Conservation (phyloP, 768 basidiomycete genomes). For the Phylloporus arenicola region DNA sequence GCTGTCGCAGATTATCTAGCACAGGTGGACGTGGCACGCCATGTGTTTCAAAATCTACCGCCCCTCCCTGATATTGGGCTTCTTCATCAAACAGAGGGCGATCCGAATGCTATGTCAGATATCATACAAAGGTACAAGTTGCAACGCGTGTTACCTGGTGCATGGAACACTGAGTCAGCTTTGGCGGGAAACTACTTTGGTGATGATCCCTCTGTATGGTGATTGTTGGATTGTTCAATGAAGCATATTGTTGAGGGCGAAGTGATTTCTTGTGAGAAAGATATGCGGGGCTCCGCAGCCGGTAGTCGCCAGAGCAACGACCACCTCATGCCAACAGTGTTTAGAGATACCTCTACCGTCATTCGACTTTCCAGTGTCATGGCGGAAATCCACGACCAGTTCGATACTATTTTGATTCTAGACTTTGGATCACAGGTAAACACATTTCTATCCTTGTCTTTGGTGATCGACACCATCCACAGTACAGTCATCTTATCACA, state of each 20-base stretch:
- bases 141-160: slow-evolving; percentile 33
- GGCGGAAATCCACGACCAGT: slow-evolving; percentile 91
- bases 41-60: slow-evolving; percentile 62
- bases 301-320: no score
- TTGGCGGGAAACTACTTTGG: slow-evolving; percentile 62
- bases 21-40: slow-evolving; percentile 57
- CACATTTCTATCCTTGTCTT: slow-evolving; percentile 11
- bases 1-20: slow-evolving; percentile 51
- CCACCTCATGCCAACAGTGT: no score
- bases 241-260: no score
- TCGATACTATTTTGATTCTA: slow-evolving; percentile 92
- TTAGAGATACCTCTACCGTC: no score
- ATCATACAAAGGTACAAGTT: slow-evolving; percentile 50
- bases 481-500: slow-evolving; percentile 98
- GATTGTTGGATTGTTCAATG: no score
- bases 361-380: no score
- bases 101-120: slow-evolving; percentile 39
- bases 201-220: slow-evolving; percentile 47
- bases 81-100: slow-evolving; percentile 33
- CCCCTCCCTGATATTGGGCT: slow-evolving; percentile 44
- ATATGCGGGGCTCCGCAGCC: no score
- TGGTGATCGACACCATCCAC: slow-evolving; percentile 9
- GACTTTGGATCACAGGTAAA: slow-evolving; percentile 95
- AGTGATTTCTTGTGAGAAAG: no score
- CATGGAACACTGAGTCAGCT: slow-evolving; percentile 42